Evolutionary conservation across 768 basidiomycete genomes (phyloP).

Genomic region (Panaeolus cyanescens): DNA sequence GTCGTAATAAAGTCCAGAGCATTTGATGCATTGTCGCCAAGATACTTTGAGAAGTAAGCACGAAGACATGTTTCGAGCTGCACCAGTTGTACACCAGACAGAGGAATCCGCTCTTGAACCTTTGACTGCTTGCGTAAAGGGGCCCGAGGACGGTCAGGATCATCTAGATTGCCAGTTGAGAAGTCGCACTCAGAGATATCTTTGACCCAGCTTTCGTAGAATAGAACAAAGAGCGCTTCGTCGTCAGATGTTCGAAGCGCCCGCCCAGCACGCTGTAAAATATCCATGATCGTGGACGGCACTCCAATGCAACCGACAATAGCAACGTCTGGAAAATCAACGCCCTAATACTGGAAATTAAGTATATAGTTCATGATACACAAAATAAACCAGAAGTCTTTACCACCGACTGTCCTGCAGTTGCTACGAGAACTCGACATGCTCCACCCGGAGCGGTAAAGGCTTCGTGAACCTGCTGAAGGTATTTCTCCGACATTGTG

Average conservation of each 20-base stretch:
- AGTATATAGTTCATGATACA: background rate
- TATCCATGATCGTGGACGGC: background rate
- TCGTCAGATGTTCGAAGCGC: constrained; percentile 5
- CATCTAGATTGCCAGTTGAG: background rate
- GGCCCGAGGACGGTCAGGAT: background rate
- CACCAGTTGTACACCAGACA: constrained; percentile 7
- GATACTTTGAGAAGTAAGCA: background rate
- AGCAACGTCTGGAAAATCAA: constrained; percentile 2
- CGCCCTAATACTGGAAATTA: background rate
- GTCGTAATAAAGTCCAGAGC: too few species aligned
- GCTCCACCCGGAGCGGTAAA: constrained; percentile 12
- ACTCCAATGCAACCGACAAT: background rate
- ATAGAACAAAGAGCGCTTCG: constrained; percentile 7
- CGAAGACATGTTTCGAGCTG: constrained; percentile 5
- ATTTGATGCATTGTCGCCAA: background rate
- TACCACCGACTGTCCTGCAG: constrained; percentile 14
- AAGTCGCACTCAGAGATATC: constrained; percentile 7
- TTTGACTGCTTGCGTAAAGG: constrained; percentile 5
- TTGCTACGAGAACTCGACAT: constrained; percentile 15
- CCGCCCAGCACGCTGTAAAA: constrained; percentile 4
- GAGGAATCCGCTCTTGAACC: constrained; percentile 3
- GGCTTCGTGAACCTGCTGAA: constrained; percentile 16
- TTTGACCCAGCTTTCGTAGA: constrained; percentile 7
- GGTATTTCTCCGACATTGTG: constrained; percentile 26
- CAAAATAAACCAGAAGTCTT: constrained; percentile 5